These are phyloP conservation scores for Backusella luteola DNA, from an alignment of 192 early-diverging fungal genomes.

Conservation along the genomic window DNA sequence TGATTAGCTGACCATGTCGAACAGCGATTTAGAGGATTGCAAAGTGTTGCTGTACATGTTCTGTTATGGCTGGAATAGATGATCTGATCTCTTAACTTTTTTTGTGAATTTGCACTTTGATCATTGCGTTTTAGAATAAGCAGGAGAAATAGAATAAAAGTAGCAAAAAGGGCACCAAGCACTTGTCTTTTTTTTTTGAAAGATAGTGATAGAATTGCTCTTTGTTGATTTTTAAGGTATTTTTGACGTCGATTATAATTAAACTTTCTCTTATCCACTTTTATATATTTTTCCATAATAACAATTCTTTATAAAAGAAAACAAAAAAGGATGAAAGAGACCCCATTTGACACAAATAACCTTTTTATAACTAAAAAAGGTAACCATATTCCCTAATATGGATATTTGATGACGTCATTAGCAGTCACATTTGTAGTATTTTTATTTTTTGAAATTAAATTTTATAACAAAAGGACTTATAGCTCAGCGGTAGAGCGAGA, in stretches of 20 bases:
- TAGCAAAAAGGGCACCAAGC: background rate
- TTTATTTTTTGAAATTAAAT: too few species aligned
- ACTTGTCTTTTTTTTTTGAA: background rate
- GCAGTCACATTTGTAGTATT: too few species aligned
- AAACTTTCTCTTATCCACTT: background rate
- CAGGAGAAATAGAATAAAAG: background rate
- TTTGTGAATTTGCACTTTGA: background rate
- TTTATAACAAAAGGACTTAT: too few species aligned
- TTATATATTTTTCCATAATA: background rate
- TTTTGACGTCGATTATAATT: background rate
- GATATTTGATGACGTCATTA: too few species aligned
- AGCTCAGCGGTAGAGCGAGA: conserved; percentile 17
- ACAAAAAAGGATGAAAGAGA: background rate
- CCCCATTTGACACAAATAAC: too few species aligned
- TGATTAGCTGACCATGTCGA: conserved; percentile 18
- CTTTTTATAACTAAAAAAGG: too few species aligned
- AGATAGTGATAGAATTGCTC: background rate
- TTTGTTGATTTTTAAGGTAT: background rate
- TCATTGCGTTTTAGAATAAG: background rate
- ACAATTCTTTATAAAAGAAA: background rate
- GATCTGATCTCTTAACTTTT: conserved; percentile 6
- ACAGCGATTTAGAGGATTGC: conserved; percentile 25
- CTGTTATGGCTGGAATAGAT: background rate
- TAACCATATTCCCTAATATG: too few species aligned
- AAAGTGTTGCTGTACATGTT: conserved; percentile 18